A percentile compares a stretch with the other conserved stretches of the same genome.
Conservation (phyloP, 176 grass and related monocot species). For the Elaeis guineensis region DNA sequence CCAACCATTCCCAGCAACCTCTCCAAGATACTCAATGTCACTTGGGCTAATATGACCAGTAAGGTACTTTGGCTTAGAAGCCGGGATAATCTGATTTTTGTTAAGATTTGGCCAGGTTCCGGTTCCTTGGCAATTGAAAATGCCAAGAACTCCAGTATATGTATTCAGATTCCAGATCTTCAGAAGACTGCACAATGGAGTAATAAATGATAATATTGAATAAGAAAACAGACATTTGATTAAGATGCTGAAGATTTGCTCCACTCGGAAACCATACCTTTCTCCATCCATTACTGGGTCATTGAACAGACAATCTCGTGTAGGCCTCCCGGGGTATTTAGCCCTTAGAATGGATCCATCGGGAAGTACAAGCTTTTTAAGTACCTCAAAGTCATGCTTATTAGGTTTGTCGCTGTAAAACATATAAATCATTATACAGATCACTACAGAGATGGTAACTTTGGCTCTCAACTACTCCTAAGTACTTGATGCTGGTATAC, state of each 20-base stretch:
- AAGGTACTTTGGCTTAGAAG: constrained; percentile 7
- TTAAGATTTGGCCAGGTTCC: constrained; percentile 16
- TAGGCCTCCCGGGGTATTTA: constrained; percentile 26
- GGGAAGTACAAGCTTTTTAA: constrained; percentile 19
- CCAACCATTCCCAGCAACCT: constrained; percentile 19
- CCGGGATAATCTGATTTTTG: background rate
- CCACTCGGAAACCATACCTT: constrained; percentile 1
- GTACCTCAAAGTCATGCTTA: constrained; percentile 25
- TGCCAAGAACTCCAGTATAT: constrained; percentile 16
- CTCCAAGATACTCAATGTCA: constrained; percentile 20
- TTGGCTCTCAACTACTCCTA: no score
- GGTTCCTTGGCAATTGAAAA: constrained; percentile 26
- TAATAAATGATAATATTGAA: background rate
- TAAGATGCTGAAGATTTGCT: no score
- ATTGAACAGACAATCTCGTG: constrained; percentile 20
- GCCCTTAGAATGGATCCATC: constrained; percentile 24
- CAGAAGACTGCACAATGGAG: constrained; percentile 18
- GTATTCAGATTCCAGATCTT: constrained; percentile 28
- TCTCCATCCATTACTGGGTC: constrained; percentile 29
- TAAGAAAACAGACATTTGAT: background rate
- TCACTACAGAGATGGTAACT: no score
- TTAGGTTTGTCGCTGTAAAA: constrained; percentile 27
- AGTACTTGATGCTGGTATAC: no score
- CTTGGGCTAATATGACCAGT: constrained; percentile 10
- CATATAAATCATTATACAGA: background rate